A percentile compares a stretch with the other conserved stretches of the same genome.
These are phyloP conservation scores for Wickerhamomyces kurtzmanii DNA, from an alignment of 805 yeast genomes.

Conservation along the genomic window DNA sequence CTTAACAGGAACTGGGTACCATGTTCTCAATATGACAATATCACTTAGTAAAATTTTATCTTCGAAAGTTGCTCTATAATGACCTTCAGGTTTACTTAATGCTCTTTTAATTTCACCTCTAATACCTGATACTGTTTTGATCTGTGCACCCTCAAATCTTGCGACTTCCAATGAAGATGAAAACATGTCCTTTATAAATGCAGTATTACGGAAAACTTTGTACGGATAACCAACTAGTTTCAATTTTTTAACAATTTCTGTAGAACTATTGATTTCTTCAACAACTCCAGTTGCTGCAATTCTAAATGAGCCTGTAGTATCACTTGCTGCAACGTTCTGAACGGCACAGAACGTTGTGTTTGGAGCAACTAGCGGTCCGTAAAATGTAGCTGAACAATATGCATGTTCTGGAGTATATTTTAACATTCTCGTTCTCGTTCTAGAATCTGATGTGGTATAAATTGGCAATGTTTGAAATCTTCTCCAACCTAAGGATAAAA, in stretches of 20 bases:
- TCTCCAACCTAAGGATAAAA: slow-evolving; percentile 94
- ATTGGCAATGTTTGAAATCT: slow-evolving; percentile 95
- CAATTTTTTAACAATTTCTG: slow-evolving; percentile 91
- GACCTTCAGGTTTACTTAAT: slow-evolving; percentile 87
- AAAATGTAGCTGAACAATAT: slow-evolving; percentile 90
- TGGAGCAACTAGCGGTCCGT: slow-evolving; percentile 96
- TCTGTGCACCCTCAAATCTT: slow-evolving; percentile 94
- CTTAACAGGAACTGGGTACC: slow-evolving; percentile 92
- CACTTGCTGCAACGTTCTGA: slow-evolving; percentile 73
- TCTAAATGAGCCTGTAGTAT: slow-evolving; percentile 84
- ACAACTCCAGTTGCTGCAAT: slow-evolving; percentile 96
- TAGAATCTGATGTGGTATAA: slow-evolving; percentile 92
- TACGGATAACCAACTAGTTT: slow-evolving; percentile 93
- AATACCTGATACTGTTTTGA: slow-evolving; percentile 93
- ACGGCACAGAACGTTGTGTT: slow-evolving; percentile 96
- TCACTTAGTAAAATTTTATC: slow-evolving; percentile 90
- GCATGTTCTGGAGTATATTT: slow-evolving; percentile 98
- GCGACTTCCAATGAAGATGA: slow-evolving; percentile 89
- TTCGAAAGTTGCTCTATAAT: slow-evolving; percentile 93
- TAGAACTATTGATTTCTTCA: slow-evolving; percentile 80
- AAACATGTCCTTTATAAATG: slow-evolving; percentile 96
- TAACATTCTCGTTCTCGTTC: slow-evolving; percentile 96
- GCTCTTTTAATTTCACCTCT: slow-evolving; percentile 97
- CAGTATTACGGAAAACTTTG: slow-evolving; percentile 91
- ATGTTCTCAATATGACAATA: slow-evolving; percentile 80